Evolutionary conservation across 148 eudicot genomes (phyloP), one percentile per base, ranked within the genome.

Genomic region (Cornus suecica): DNA sequence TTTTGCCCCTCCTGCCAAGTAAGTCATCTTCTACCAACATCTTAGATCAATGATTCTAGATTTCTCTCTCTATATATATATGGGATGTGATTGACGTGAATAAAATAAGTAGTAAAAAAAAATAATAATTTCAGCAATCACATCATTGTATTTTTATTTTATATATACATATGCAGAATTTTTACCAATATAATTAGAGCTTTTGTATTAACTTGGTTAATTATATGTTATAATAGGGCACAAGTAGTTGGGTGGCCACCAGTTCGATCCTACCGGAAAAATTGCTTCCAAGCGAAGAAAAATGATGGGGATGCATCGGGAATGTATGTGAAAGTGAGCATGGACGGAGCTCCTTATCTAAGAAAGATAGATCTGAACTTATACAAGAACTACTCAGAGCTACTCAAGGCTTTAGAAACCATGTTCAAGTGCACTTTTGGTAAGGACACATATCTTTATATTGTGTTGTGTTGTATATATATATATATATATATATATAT

Each of bases 181-280:
- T n/a, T n/a, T n/a, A n/a, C n/a, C n/a, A n/a, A n/a, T n/a, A n/a
- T n/a, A n/a, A n/a, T n/a, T n/a, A 0, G 20, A 14, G 18, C 9
- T 58, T 1, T 3, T 58, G 62, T 58, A 58, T 58, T 58, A n/a
- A n/a, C 24, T 58, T 22, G 25, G 24, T 58, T 58, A n/a, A n/a
- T n/a, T n/a, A n/a, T 22, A 22, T 22, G 62, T 58, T 67, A 6
- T 58, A 56, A 71, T 81, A 87, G 90, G 86, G 72, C 88, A 29
- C 90, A 87, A 81, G 85, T 83, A 2, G 83, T 87, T 27, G 90
- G 90, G n/a, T 87, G 90, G 90, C 88, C 90, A 65, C 90, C 90
- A 29, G 80, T 87, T 10, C 37, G 83, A 74, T 83, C 88, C 10
- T 85, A 79, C 85, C 77, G 88, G 52, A 85, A 77, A 69, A 87